Conservation (phyloP, 169 alveolate species). For the Neospora caninum region DNA sequence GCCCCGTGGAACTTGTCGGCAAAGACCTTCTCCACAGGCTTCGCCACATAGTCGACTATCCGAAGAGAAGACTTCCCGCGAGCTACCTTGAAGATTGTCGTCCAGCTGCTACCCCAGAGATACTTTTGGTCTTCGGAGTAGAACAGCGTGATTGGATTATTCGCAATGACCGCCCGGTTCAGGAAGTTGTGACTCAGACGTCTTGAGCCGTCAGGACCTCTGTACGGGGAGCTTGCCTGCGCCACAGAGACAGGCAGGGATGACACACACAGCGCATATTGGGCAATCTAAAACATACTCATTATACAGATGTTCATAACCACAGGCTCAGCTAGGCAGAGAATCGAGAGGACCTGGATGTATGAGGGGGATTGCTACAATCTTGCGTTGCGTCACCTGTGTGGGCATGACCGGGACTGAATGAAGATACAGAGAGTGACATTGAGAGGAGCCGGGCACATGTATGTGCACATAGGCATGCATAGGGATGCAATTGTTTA, state of each 20-base stretch:
- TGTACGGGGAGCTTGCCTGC: slow-evolving; percentile 65
- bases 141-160: slow-evolving; percentile 70
- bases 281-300: background rate
- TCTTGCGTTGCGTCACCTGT: no score
- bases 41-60: slow-evolving; percentile 59
- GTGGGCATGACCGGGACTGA: no score
- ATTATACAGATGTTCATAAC: background rate
- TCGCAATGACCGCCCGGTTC: slow-evolving; percentile 60
- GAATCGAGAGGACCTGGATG: no score
- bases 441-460: no score
- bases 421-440: no score
- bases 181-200: slow-evolving; percentile 66
- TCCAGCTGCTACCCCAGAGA: slow-evolving; percentile 75
- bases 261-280: background rate
- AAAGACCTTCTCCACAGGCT: slow-evolving; percentile 57
- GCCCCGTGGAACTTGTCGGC: slow-evolving; percentile 73
- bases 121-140: slow-evolving; percentile 69
- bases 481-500: background rate
- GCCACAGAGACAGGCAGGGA: background rate
- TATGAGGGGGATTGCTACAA: no score
- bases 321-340: no score
- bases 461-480: background rate
- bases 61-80: slow-evolving; percentile 60
- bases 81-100: slow-evolving; percentile 69
- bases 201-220: slow-evolving; percentile 63